Percentiles rank a stretch among this genome's conserved stretches.
Conservation (phyloP, 2,329 filamentous ascomycete genomes). For the Alternaria conjuncta region DNA sequence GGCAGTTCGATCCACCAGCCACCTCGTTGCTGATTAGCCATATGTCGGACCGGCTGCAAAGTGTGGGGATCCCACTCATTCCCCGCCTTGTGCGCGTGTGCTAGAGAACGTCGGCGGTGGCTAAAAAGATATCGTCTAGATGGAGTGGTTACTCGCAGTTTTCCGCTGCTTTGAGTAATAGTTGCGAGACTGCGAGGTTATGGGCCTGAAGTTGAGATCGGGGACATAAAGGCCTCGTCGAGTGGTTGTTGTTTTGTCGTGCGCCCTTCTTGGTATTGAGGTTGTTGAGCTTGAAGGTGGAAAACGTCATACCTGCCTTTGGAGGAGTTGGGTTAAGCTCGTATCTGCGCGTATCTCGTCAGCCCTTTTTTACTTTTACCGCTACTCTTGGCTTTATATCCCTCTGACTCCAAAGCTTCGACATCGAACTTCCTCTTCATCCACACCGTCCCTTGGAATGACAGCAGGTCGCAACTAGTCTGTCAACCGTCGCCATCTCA, state of each 20-base stretch:
- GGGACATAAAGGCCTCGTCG: background rate
- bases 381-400: background rate
- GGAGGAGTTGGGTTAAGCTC: background rate
- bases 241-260: too few relatives aligned
- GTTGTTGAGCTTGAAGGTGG: background rate
- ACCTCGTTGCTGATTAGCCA: background rate
- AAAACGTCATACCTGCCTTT: background rate
- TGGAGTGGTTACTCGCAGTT: slow-evolving; percentile 16
- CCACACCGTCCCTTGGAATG: slow-evolving; percentile 15
- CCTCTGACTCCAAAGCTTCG: background rate
- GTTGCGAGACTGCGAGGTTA: background rate
- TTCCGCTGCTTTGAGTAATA: slow-evolving; percentile 11
- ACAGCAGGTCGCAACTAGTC: background rate
- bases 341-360: background rate
- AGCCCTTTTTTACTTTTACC: background rate
- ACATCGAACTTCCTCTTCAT: background rate
- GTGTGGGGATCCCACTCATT: background rate
- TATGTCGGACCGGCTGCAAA: background rate
- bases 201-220: background rate
- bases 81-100: slow-evolving; percentile 1
- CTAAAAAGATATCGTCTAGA: background rate
- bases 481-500: background rate
- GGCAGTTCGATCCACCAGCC: background rate
- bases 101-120: background rate
- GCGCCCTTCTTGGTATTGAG: too few relatives aligned